A percentile compares a stretch with the other conserved stretches of the same genome.
Conservation (phyloP, 352 stramenopile species). For the Phytophthora foliorum region DNA sequence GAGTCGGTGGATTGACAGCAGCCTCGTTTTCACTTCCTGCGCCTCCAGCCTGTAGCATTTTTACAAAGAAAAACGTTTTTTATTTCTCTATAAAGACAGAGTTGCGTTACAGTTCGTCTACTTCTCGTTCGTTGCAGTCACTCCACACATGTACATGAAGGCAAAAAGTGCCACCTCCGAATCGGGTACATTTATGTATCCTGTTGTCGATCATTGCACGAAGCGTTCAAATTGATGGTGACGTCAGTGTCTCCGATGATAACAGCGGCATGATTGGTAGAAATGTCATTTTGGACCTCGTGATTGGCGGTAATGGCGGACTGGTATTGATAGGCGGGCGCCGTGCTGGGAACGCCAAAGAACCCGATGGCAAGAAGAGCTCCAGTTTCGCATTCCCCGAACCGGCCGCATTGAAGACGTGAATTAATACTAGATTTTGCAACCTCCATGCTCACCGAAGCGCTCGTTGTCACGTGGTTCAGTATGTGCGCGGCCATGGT, state of each 20-base stretch:
- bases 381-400: not conserved
- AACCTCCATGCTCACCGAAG: constrained; percentile 60
- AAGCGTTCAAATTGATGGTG: too few relatives aligned
- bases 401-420: not conserved
- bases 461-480: constrained; percentile 67
- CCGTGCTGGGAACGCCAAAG: constrained; percentile 27
- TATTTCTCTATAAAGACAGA: constrained; percentile 25
- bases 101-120: constrained; percentile 19
- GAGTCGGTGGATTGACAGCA: constrained; percentile 44
- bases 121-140: not conserved
- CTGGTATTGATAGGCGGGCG: constrained; percentile 9
- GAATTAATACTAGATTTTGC: not conserved
- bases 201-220: not conserved
- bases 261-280: not conserved
- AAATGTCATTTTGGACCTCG: not conserved
- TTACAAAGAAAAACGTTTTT: constrained; percentile 44
- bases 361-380: constrained; percentile 7
- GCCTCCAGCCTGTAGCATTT: constrained; percentile 50
- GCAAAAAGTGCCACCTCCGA: too few relatives aligned
- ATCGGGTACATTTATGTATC: too few relatives aligned
- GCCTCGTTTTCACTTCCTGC: constrained; percentile 34
- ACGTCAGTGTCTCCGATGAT: not conserved
- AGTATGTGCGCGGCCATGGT: constrained; percentile 76
- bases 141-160: not conserved
- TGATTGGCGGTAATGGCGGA: constrained; percentile 10